These are phyloP conservation scores for Daedaleopsis nitida DNA, from an alignment of 768 basidiomycete genomes.

Conservation along the genomic window DNA sequence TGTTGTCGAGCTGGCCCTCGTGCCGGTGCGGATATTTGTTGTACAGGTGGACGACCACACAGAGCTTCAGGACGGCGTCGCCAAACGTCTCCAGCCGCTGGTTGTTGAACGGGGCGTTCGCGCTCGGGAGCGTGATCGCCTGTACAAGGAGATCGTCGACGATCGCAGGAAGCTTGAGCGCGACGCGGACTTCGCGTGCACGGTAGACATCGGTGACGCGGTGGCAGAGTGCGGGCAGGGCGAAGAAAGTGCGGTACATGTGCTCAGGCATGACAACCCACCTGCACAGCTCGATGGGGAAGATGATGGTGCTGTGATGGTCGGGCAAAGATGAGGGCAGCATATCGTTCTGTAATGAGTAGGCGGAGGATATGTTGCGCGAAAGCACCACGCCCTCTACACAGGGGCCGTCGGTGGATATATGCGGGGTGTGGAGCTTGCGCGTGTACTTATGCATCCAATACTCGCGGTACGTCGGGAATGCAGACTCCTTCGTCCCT, in stretches of 20 bases:
- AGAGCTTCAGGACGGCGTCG: slow-evolving; percentile 79
- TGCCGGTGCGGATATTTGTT: slow-evolving; percentile 76
- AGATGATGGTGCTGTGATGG: slow-evolving; percentile 28
- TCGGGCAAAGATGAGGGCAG: slow-evolving; percentile 12
- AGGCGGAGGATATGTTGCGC: slow-evolving; percentile 34
- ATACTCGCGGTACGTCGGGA: slow-evolving; percentile 59
- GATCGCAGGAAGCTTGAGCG: slow-evolving; percentile 65
- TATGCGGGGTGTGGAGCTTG: slow-evolving; percentile 38
- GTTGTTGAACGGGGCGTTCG: slow-evolving; percentile 68
- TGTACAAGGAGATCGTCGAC: slow-evolving; percentile 60
- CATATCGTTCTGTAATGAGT: slow-evolving; percentile 31
- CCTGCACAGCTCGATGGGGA: slow-evolving; percentile 50
- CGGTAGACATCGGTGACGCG: slow-evolving; percentile 69
- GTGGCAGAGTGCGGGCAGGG: slow-evolving; percentile 68
- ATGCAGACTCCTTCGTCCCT: slow-evolving; percentile 50
- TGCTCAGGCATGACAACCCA: slow-evolving; percentile 55
- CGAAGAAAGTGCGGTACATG: slow-evolving; percentile 51
- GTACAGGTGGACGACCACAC: slow-evolving; percentile 74
- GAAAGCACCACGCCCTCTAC: slow-evolving; percentile 53
- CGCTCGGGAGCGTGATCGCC: slow-evolving; percentile 74
- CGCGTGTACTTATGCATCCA: slow-evolving; percentile 57
- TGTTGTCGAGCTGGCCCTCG: slow-evolving; percentile 76
- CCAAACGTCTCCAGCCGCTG: slow-evolving; percentile 88
- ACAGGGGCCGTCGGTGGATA: slow-evolving; percentile 62
- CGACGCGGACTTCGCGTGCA: slow-evolving; percentile 48